Conservation (phyloP, 352 stramenopile genomes). For the Phytopythium ostracodes region DNA sequence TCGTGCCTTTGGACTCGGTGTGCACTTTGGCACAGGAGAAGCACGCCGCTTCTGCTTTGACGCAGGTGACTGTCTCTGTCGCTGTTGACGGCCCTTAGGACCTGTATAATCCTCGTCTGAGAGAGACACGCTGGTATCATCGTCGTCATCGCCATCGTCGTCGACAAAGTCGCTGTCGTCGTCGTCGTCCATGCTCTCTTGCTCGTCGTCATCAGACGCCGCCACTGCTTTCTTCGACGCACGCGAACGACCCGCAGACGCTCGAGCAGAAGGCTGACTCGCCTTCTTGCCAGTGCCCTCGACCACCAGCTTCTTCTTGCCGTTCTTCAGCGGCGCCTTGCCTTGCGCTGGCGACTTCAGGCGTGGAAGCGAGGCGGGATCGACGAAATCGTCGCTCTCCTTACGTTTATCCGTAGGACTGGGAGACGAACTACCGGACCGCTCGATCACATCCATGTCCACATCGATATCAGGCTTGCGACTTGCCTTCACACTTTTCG, state of each 20-base stretch:
- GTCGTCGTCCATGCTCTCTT: constrained; percentile 27
- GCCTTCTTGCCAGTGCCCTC: not conserved
- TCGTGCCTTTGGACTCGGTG: constrained; percentile 4
- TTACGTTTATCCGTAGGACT: not conserved
- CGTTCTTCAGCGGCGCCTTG: constrained; percentile 28
- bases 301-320: not conserved
- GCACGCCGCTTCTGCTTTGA: constrained; percentile 7
- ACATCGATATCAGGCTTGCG: no score
- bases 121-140: constrained; percentile 21
- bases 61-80: constrained; percentile 8
- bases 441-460: not conserved
- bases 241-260: not conserved
- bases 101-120: constrained; percentile 6
- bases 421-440: no score
- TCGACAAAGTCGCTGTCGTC: constrained; percentile 45
- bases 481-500: not conserved
- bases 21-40: not conserved
- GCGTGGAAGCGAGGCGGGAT: constrained; percentile 9
- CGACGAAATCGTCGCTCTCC: constrained; percentile 17
- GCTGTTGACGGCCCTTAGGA: constrained; percentile 9
- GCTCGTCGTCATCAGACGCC: constrained; percentile 13
- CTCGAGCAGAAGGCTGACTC: not conserved
- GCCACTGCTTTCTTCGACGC: not conserved
- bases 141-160: constrained; percentile 26
- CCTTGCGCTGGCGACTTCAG: constrained; percentile 11